Conservation (phyloP, 140 eudicot genomes). For the Stevia rebaudiana region DNA sequence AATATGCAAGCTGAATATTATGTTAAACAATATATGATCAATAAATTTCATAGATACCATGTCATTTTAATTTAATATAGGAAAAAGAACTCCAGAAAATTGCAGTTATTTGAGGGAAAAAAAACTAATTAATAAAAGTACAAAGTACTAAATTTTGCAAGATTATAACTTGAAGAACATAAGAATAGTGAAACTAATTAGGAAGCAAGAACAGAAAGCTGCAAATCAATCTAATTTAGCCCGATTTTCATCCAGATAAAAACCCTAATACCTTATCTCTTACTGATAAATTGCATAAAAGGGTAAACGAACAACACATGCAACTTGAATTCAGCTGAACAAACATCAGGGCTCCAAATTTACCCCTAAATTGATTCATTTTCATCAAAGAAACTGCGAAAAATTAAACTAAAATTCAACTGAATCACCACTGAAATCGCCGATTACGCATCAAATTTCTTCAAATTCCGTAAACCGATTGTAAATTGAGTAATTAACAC, state of each 20-base stretch:
- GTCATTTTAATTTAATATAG: neutral
- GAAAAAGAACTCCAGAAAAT: neutral
- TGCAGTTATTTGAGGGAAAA: neutral
- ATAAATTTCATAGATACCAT: neutral
- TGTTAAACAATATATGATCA: neutral
- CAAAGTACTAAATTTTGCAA: neutral
- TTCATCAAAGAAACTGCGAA: neutral
- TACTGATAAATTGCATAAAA: neutral
- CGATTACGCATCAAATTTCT: neutral
- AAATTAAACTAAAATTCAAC: conserved; percentile 15
- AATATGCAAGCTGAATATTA: conserved; percentile 5
- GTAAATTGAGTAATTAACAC: conserved; percentile 8
- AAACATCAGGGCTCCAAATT: conserved; percentile 12
- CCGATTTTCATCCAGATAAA: too few species aligned
- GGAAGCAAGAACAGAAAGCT: too few species aligned
- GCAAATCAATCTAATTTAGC: too few species aligned
- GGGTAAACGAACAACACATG: neutral
- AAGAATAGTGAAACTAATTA: too few species aligned
- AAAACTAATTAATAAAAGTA: neutral
- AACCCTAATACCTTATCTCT: neutral
- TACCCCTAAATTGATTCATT: neutral
- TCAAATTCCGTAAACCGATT: neutral
- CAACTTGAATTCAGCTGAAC: conserved; percentile 26
- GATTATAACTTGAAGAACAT: neutral
- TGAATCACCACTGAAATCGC: neutral